Base-by-base conservation (phyloP, 2,329 filamentous ascomycete genomes). In the Teratosphaeria viscida region DNA sequence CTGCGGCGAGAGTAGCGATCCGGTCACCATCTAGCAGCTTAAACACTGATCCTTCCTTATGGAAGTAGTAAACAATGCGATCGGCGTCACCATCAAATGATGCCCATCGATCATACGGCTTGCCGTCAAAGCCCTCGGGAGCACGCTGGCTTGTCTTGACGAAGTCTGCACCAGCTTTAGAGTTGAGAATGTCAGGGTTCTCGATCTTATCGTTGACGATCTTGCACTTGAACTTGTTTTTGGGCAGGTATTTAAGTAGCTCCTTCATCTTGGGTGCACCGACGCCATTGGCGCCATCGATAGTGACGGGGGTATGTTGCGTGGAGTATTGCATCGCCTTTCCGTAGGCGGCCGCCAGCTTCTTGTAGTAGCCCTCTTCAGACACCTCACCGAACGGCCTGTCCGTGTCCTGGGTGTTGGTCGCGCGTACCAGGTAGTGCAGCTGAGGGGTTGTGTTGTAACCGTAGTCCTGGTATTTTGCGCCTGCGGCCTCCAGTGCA, bases 91-190 rank as follows among this genome's bases (percentile, higher is more conserved):
- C 94, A 67, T 99, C 94, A 60, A 96, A 82, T 8, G 92, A 96
- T 74, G 89, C 92, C 80, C 86, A 92, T 61, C 94, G 87, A 64
- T 88, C 87, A 59, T 88, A 85, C 1, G 85, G 81, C 35, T 84
- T 81, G 52, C 89, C 88, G 73, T 92, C 90, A 58, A 90, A 92
- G 34, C 79, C 87, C 52, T 88, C 88, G 57, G 94, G 94, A 61
- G 90, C 89, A 64, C 91, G 85, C 78, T 99, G 94, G 76, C 90
- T 90, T 19, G 94, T 97, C 80, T 99, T 99, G 75, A 99, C 94
- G 68, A 85, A 97, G 76, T 99, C 94, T 71, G 94, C 94, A 74
- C 94, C 94, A 71, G 89, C 95, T 85, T 95, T 67, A 29, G 89
- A 83, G 75, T 99, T 99, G 66, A 99, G 79, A 59, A 87, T 83